A percentile compares a stretch with the other conserved stretches of the same genome.
These are phyloP conservation scores for Nakazawaea anatomiae DNA, from an alignment of 805 yeast genomes.

Conservation along the genomic window DNA sequence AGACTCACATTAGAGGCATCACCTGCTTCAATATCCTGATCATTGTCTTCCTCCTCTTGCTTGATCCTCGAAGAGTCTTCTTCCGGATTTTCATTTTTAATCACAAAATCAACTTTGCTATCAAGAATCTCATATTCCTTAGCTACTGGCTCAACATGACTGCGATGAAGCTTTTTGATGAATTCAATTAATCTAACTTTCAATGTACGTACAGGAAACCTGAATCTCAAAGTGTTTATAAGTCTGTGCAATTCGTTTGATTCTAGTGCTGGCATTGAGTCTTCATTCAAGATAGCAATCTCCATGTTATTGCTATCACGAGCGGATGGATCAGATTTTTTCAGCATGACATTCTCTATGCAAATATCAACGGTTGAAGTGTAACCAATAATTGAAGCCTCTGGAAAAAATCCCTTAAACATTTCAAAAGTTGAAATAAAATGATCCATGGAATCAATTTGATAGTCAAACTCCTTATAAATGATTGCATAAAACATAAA, in stretches of 20 bases:
- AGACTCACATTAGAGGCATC: too few species aligned
- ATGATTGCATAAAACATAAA: neutral
- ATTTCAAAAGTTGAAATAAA: neutral
- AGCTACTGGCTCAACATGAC: neutral
- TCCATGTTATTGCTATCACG: neutral
- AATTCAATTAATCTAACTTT: slow-evolving; percentile 1
- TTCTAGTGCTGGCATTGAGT: too few species aligned
- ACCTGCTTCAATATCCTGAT: too few species aligned
- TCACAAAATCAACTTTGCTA: too few species aligned
- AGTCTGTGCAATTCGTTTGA: neutral
- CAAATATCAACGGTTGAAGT: neutral
- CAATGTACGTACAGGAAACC: neutral
- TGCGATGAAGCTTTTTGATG: neutral
- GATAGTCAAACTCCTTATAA: neutral
- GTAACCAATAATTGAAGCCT: neutral
- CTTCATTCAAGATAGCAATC: neutral
- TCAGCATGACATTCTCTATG: neutral
- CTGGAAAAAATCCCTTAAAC: neutral
- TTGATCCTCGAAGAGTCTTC: too few species aligned
- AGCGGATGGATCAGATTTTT: too few species aligned
- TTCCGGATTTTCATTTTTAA: too few species aligned
- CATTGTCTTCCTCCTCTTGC: too few species aligned
- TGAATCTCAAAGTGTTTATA: neutral
- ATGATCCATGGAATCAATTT: neutral
- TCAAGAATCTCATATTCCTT: neutral